A percentile compares a stretch with the other conserved stretches of the same genome.
Evolutionary conservation across 352 stramenopile genomes (phyloP).

Genomic region (Thalassiosira ordinaria): DNA sequence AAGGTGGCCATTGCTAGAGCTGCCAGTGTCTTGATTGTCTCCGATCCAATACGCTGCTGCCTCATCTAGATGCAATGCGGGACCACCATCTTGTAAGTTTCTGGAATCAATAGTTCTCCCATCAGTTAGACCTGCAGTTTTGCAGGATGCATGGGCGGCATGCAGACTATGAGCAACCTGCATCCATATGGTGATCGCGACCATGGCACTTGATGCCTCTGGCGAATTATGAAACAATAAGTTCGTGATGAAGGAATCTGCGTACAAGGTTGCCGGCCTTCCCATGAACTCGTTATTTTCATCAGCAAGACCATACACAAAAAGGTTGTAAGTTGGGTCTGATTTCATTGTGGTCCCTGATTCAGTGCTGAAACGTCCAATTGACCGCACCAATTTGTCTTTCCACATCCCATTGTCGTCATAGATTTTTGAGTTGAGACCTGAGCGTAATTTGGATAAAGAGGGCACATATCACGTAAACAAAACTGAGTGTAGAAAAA

Average conservation of each 20-base stretch:
- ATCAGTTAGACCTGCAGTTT: slow-evolving; percentile 59
- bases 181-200: slow-evolving; percentile 84
- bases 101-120: slow-evolving; percentile 30
- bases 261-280: slow-evolving; percentile 67
- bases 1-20: slow-evolving; percentile 72
- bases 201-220: slow-evolving; percentile 69
- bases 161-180: slow-evolving; percentile 79
- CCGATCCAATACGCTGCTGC: slow-evolving; percentile 86
- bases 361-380: slow-evolving; percentile 70
- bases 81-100: slow-evolving; percentile 51
- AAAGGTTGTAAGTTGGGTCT: slow-evolving; percentile 82
- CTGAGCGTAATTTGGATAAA: slow-evolving; percentile 13
- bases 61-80: slow-evolving; percentile 77
- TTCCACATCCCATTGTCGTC: slow-evolving; percentile 72
- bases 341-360: slow-evolving; percentile 62
- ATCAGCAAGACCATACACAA: slow-evolving; percentile 73
- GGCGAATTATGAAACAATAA: slow-evolving; percentile 60
- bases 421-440: slow-evolving; percentile 76
- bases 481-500: slow-evolving; percentile 31
- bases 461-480: slow-evolving; percentile 2
- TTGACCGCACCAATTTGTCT: slow-evolving; percentile 40
- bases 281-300: slow-evolving; percentile 70
- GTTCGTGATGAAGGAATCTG: slow-evolving; percentile 75
- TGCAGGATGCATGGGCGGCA: slow-evolving; percentile 67
- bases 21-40: slow-evolving; percentile 75